Percentiles rank a stretch among this genome's conserved stretches.
phyloP scores from a whole-genome alignment of 2,329 filamentous ascomycete species.

The Thyridium curvatum region DNA sequence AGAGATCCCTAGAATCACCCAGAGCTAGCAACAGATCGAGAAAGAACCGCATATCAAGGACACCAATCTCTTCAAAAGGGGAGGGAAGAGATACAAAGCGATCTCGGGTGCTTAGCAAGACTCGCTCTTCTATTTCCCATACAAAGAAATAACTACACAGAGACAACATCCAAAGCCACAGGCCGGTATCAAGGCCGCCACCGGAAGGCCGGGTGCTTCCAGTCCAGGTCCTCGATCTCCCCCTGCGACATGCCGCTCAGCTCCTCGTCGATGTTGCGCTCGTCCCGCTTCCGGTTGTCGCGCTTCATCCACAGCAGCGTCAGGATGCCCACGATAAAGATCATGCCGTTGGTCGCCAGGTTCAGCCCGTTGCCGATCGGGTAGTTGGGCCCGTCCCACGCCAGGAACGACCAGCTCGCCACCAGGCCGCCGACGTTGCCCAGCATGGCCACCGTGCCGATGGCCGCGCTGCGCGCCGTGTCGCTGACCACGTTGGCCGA shows the following conservation, averaged over 20 bases:
- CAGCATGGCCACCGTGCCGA: conserved; percentile 1
- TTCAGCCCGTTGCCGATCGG: conserved; percentile 64
- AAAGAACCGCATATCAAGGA: too few relatives aligned
- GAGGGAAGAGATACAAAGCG: too few relatives aligned
- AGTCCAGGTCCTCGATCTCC: conserved; percentile 54
- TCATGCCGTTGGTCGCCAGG: conserved; percentile 47
- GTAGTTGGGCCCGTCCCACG: conserved; percentile 55
- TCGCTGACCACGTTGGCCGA: conserved; percentile 62
- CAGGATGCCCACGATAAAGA: conserved; percentile 39
- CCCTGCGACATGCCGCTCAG: conserved; percentile 43
- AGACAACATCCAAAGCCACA: too few relatives aligned
- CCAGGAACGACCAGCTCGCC: conserved; percentile 53
- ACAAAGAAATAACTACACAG: too few relatives aligned
- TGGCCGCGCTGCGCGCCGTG: conserved; percentile 43
- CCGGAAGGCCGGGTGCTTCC: conserved; percentile 58
- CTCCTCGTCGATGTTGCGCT: conserved; percentile 44
- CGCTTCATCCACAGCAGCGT: conserved; percentile 52
- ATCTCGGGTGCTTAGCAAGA: too few relatives aligned
- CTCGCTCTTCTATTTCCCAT: too few relatives aligned
- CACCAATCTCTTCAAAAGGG: too few relatives aligned
- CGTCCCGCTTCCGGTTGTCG: conserved; percentile 51
- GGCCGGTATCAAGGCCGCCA: conserved; percentile 39
- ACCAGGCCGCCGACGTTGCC: conserved; percentile 20
- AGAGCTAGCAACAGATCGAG: too few relatives aligned
- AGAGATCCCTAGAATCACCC: too few relatives aligned